These are phyloP conservation scores for Cladophialophora psammophila DNA, from an alignment of 2,329 filamentous ascomycete species.

Conservation along the genomic window DNA sequence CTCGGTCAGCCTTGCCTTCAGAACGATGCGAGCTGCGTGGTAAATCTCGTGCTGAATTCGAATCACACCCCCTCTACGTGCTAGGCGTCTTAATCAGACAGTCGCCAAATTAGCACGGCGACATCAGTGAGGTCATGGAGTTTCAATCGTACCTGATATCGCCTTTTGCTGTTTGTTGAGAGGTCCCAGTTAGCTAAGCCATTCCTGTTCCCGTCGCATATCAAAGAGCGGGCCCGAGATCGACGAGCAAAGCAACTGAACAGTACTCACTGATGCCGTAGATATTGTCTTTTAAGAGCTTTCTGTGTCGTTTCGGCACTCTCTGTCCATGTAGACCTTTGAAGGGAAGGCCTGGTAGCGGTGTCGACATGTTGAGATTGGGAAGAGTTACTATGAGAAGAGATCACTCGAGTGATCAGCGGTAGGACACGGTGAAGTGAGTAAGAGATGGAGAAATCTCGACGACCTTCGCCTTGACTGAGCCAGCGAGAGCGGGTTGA, in stretches of 20 bases:
- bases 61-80: conserved; percentile 47
- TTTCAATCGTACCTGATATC: background rate
- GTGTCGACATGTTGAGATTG: background rate
- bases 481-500: background rate
- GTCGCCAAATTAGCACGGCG: background rate
- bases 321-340: conserved; percentile 5
- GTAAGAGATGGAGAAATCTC: background rate
- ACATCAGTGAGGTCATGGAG: background rate
- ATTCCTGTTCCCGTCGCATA: background rate
- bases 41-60: conserved; percentile 46
- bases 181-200: background rate
- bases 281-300: background rate
- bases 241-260: background rate
- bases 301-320: conserved; percentile 14
- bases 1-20: conserved; percentile 38
- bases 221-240: background rate
- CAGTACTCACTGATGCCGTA: conserved; percentile 42
- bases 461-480: background rate
- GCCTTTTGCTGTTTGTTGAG: background rate
- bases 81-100: conserved; percentile 39
- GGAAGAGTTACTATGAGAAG: background rate
- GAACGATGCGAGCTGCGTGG: conserved; percentile 38
- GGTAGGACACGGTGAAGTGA: background rate
- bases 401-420: background rate
- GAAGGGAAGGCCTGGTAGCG: background rate